Evolutionary conservation across 805 yeast genomes (phyloP).

Genomic region (Geotrichum ghanense): DNA sequence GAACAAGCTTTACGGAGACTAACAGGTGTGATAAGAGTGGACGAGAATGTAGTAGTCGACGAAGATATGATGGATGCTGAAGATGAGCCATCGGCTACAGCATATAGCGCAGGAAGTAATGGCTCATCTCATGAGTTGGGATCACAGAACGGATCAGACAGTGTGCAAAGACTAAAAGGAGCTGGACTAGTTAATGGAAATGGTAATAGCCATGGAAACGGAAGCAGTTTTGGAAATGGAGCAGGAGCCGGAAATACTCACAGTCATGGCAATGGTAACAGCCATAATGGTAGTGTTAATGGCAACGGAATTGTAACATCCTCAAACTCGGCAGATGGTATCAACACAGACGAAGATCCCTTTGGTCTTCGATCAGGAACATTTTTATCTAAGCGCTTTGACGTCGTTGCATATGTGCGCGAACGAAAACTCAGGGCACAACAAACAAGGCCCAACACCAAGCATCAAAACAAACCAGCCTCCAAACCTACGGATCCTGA

Average conservation of each 20-base stretch:
- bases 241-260: not conserved
- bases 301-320: no score
- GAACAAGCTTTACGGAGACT: conserved; percentile 65
- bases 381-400: conserved; percentile 5
- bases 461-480: no score
- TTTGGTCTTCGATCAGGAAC: conserved; percentile 7
- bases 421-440: conserved; percentile 2
- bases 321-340: no score
- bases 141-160: no score
- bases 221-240: not conserved
- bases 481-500: not conserved
- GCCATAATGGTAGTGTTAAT: not conserved
- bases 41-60: conserved; percentile 8
- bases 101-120: not conserved
- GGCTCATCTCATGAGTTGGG: no score
- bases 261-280: not conserved
- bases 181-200: not conserved
- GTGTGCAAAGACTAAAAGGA: no score
- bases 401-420: conserved; percentile 7
- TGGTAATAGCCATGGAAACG: not conserved
- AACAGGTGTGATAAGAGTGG: conserved; percentile 22
- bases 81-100: conserved; percentile 2
- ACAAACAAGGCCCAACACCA: no score
- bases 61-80: conserved; percentile 7
- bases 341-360: no score